Base-by-base conservation (phyloP, 2,329 filamentous ascomycete genomes). In the Exophiala viscosa region DNA sequence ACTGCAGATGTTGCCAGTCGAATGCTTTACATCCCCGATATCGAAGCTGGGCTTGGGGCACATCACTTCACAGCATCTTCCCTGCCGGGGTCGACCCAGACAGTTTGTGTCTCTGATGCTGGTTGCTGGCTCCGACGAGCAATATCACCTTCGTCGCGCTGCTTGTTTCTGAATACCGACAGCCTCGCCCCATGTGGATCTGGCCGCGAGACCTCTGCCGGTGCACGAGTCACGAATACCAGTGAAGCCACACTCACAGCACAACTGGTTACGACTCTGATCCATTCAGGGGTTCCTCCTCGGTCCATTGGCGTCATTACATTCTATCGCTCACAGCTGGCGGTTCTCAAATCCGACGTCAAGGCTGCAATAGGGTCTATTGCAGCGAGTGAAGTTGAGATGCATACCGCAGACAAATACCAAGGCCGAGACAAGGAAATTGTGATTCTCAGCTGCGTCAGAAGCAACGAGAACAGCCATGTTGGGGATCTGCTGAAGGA, bases 351-450 rank as follows among this genome's bases (percentile, higher is more conserved):
- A 59, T 83, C 91, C 55, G 78, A 78, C 9, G 80, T 96, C 32
- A 81, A 82, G 31, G 75, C 73, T 38, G 45, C 52, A 10, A 56
- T 51, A 2, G 57, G 62, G 14, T 51, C 52, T 28, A 41, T 42
- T 10, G 70, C 77, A 61, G 72, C 76, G 0, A 72, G 76, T 0
- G 80, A 81, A 2, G 84, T 99, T 1, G 93, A 99, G 70, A 90
- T 97, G 80, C 90, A 99, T 70, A 97, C 93, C 0, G 91, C 93
- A 2, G 93, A 99, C 71, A 90, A 92, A 40, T 99, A 96, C 70
- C 93, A 99, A 68, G 93, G 93, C 5, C 83, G 93, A 8, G 93
- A 99, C 71, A 99, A 99, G 67, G 90, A 96, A 65, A 85, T 95
- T 2, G 82, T 97, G 0, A 82, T 99, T 11, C 79, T 99, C 7